Conservation (phyloP, 345 rosid species). For the Gossypium stocksii region DNA sequence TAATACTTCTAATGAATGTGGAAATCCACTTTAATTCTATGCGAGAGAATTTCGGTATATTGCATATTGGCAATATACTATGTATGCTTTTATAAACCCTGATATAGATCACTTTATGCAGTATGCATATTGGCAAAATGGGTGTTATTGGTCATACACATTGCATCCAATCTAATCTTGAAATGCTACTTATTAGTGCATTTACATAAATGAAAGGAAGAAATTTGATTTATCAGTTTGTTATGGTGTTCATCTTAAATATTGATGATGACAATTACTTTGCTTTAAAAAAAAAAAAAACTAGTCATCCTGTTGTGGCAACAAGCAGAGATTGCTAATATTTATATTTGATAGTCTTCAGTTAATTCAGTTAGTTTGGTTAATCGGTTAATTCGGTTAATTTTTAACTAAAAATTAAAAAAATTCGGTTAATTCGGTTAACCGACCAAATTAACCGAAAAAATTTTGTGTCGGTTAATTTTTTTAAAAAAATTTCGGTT, state of each 20-base stretch:
- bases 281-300: neutral
- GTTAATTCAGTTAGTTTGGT: no score
- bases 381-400: no score
- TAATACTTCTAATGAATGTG: no score
- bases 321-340: neutral
- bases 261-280: neutral
- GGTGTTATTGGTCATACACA: neutral
- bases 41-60: no score
- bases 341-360: neutral
- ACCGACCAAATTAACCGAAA: no score
- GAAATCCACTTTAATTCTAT: no score
- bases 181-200: neutral
- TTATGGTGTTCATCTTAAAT: neutral
- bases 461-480: no score
- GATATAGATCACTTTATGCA: neutral
- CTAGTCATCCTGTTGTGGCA: neutral
- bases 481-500: no score
- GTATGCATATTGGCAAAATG: neutral
- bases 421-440: no score
- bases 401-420: no score
- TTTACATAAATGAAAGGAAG: neutral
- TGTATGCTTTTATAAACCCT: no score
- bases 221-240: neutral
- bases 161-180: neutral
- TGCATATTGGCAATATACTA: no score